A percentile compares a stretch with the other conserved stretches of the same genome.
phyloP scores from a whole-genome alignment of 1,284 basidiomycete genomes.

The Rhodotorula sp. region DNA sequence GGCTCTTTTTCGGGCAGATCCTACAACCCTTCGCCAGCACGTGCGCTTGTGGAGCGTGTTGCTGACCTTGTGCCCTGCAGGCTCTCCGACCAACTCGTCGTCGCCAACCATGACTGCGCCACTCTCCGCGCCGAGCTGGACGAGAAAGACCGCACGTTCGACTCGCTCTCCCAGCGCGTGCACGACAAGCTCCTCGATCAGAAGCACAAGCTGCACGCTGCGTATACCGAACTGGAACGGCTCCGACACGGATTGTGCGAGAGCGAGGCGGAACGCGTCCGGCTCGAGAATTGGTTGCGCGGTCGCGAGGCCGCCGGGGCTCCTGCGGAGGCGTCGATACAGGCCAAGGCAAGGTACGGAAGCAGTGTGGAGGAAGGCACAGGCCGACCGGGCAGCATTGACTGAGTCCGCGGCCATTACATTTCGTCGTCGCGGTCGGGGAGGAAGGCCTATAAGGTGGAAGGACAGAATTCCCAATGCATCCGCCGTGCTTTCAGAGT shows the following conservation, averaged over 20 bases:
- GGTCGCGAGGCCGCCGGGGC: background rate
- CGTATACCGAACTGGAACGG: background rate
- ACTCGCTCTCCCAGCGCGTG: constrained; percentile 17
- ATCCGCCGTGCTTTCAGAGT: too few relatives aligned
- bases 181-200: constrained; percentile 26
- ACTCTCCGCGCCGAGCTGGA: constrained; percentile 10
- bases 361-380: background rate
- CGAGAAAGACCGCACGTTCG: constrained; percentile 14
- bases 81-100: constrained; percentile 16
- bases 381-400: background rate
- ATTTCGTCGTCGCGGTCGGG: too few relatives aligned
- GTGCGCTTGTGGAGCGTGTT: rapidly evolving
- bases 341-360: background rate
- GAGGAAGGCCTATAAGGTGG: too few relatives aligned
- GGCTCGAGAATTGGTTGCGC: background rate
- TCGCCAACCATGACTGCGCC: background rate
- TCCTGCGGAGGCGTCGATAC: background rate
- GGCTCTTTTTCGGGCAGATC: background rate
- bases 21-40: background rate
- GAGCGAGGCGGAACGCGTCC: background rate
- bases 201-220: background rate
- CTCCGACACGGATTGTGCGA: constrained; percentile 1
- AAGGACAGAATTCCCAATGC: too few relatives aligned
- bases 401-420: background rate
- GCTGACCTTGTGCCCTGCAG: constrained; percentile 3